Conservation (phyloP, 768 basidiomycete species). For the Tricholoma hemisulphureum region DNA sequence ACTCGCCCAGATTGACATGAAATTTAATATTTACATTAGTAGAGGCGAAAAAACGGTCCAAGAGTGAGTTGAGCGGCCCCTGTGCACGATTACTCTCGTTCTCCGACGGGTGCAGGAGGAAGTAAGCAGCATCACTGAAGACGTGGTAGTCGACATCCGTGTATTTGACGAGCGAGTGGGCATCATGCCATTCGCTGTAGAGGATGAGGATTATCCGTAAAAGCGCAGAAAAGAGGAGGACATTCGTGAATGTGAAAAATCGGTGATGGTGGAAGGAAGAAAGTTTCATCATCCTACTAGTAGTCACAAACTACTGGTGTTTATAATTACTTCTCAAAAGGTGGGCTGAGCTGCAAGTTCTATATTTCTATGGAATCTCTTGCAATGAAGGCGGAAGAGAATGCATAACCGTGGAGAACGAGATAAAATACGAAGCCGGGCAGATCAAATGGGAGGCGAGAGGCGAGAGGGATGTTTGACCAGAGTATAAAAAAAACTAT, state of each 20-base stretch:
- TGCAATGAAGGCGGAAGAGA: background rate
- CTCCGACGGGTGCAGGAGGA: constrained; percentile 52
- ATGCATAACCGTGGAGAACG: background rate
- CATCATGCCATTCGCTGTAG: constrained; percentile 91
- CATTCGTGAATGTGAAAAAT: constrained; percentile 44
- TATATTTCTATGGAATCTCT: background rate
- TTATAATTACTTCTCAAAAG: background rate
- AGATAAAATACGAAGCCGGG: background rate
- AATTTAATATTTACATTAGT: background rate
- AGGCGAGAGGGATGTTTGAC: background rate
- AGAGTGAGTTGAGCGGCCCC: constrained; percentile 42
- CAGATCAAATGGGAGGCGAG: background rate
- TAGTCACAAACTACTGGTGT: constrained; percentile 14
- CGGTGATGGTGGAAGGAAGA: constrained; percentile 18
- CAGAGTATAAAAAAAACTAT: background rate
- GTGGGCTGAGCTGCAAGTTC: background rate
- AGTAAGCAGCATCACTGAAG: constrained; percentile 87
- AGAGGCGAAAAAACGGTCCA: constrained; percentile 26
- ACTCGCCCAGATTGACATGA: constrained; percentile 65
- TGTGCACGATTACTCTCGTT: constrained; percentile 49
- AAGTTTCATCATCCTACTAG: background rate
- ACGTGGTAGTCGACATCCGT: constrained; percentile 98
- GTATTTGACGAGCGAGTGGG: constrained; percentile 81
- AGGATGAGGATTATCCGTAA: constrained; percentile 70
- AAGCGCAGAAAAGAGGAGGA: constrained; percentile 53